A percentile compares a stretch with the other conserved stretches of the same genome.
phyloP scores from a whole-genome alignment of 768 basidiomycete species.

The Daedaleopsis sinensis region DNA sequence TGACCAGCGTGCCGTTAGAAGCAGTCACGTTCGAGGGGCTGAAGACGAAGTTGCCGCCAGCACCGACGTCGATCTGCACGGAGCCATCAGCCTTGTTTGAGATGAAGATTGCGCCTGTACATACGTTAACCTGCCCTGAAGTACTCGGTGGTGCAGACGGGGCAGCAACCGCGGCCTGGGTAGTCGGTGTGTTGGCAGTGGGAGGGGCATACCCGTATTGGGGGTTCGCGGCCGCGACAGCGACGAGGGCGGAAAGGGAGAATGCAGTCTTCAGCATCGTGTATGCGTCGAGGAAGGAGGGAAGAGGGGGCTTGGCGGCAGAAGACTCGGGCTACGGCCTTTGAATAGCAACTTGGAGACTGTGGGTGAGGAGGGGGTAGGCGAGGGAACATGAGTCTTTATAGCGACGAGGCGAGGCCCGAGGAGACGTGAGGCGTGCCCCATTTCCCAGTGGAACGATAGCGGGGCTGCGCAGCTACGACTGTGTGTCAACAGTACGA shows the following conservation, averaged over 20 bases:
- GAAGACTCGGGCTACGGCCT: neutral
- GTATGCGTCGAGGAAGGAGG: neutral
- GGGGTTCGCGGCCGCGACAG: conserved; percentile 38
- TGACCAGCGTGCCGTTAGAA: conserved; percentile 50
- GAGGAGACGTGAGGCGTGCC: neutral
- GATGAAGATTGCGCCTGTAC: neutral
- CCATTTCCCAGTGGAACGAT: conserved; percentile 7
- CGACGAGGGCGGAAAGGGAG: conserved; percentile 34
- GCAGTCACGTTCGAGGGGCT: conserved; percentile 50
- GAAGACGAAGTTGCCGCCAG: conserved; percentile 43
- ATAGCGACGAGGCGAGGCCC: conserved; percentile 4
- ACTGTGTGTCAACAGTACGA: conserved; percentile 10
- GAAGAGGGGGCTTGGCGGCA: neutral
- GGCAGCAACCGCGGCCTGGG: conserved; percentile 32
- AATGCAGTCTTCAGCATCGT: conserved; percentile 38
- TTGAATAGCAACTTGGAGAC: conserved; percentile 14
- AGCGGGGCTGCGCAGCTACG: conserved; percentile 18
- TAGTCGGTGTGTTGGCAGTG: conserved; percentile 21
- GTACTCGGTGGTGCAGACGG: conserved; percentile 33
- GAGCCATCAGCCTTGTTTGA: neutral
- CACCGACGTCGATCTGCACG: conserved; percentile 47
- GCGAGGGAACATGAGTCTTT: conserved; percentile 20
- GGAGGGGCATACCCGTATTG: conserved; percentile 37
- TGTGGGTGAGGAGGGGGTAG: conserved; percentile 15
- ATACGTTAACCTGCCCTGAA: conserved; percentile 23